These are phyloP conservation scores for Mycena capillaripes DNA, from an alignment of 768 basidiomycete species.

Conservation along the genomic window DNA sequence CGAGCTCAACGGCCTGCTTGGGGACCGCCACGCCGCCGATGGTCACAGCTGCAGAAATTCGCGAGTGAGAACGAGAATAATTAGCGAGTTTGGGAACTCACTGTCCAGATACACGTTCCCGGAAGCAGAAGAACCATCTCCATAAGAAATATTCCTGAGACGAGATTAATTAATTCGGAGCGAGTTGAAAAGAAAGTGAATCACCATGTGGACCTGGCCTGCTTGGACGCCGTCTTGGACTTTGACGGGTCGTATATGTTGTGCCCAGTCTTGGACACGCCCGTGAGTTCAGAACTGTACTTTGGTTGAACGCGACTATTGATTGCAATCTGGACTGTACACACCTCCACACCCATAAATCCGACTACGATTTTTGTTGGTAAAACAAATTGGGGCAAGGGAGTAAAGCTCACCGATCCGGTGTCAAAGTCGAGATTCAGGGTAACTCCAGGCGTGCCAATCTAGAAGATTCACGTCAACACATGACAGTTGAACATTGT, in stretches of 20 bases:
- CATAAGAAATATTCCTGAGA: slow-evolving; percentile 43
- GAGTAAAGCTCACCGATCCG: slow-evolving; percentile 20
- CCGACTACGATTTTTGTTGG: not conserved
- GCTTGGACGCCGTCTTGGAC: slow-evolving; percentile 39
- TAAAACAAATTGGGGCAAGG: not conserved
- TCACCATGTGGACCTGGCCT: slow-evolving; percentile 36
- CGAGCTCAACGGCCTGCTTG: slow-evolving; percentile 53
- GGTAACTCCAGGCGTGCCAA: slow-evolving; percentile 54
- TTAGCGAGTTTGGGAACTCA: not conserved
- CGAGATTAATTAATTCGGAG: not conserved
- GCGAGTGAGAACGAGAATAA: not conserved
- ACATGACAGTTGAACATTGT: not conserved
- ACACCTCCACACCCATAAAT: slow-evolving; percentile 37
- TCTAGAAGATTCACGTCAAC: not conserved
- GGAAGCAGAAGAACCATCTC: slow-evolving; percentile 42
- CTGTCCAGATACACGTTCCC: slow-evolving; percentile 46
- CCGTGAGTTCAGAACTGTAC: slow-evolving; percentile 38
- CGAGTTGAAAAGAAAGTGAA: not conserved
- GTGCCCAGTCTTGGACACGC: slow-evolving; percentile 35
- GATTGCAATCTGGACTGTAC: slow-evolving; percentile 8
- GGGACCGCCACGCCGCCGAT: slow-evolving; percentile 45
- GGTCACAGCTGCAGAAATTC: slow-evolving; percentile 27
- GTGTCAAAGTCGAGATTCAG: slow-evolving; percentile 51
- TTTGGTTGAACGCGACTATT: slow-evolving; percentile 7
- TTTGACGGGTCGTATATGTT: slow-evolving; percentile 42